Evolutionary conservation across 73 alveolate genomes (phyloP).

Genomic region (Uronychia setigera): DNA sequence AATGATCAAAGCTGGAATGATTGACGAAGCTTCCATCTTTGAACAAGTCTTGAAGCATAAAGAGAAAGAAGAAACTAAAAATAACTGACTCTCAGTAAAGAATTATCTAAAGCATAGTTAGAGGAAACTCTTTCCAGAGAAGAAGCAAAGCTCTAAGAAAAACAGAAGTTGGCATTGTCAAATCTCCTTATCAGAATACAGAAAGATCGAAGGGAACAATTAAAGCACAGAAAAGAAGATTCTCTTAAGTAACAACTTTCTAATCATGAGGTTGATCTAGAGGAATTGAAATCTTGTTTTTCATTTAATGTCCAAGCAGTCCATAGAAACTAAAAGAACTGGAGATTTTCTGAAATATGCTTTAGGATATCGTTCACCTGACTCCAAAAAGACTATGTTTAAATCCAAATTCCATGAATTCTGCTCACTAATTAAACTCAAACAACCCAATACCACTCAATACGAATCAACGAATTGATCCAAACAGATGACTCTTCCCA

Average conservation of each 20-base stretch:
- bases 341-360: neutral
- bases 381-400: neutral
- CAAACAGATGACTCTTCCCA: neutral
- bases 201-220: neutral
- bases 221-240: neutral
- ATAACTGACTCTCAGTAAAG: neutral
- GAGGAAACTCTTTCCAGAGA: neutral
- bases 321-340: neutral
- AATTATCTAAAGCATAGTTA: neutral
- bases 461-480: neutral
- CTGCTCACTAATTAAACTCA: neutral
- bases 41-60: neutral
- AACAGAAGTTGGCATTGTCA: neutral
- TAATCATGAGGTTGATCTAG: neutral
- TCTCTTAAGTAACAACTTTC: neutral
- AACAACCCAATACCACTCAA: neutral
- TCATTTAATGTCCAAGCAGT: neutral
- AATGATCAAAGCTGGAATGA: slow-evolving; percentile 41
- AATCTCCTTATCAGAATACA: neutral
- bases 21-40: slow-evolving; percentile 64
- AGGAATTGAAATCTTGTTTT: neutral
- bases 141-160: neutral
- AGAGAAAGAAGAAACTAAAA: neutral
- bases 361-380: slow-evolving; percentile 1
- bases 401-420: slow-evolving; percentile 3